Evolutionary conservation across 78 protist genomes (phyloP).

Genomic region (Planoprotostelium fungivorum): DNA sequence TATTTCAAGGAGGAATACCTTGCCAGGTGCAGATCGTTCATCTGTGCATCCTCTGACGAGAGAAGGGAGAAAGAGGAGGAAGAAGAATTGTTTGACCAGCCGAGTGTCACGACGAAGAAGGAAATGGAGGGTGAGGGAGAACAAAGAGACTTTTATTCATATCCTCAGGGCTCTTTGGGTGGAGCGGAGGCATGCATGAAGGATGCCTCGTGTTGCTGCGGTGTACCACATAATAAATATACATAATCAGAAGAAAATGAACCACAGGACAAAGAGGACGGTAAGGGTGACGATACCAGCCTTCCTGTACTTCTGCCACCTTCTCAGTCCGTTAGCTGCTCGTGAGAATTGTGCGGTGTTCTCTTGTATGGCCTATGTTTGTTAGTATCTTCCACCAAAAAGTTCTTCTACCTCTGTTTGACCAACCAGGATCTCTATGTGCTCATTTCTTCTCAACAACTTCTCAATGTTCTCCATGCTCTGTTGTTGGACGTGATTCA

Average conservation of each 20-base stretch:
- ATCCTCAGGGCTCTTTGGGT: not conserved
- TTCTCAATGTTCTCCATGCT: not conserved
- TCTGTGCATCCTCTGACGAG: no score
- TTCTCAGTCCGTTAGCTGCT: not conserved
- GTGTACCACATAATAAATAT: not conserved
- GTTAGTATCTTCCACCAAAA: not conserved
- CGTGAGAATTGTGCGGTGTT: not conserved
- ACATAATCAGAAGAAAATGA: not conserved
- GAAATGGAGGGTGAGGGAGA: not conserved
- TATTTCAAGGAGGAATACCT: not conserved
- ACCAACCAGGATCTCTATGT: not conserved
- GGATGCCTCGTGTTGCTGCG: not conserved
- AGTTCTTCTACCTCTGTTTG: not conserved
- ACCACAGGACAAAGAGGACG: not conserved
- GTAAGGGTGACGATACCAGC: not conserved
- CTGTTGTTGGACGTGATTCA: not conserved
- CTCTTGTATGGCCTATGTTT: not conserved
- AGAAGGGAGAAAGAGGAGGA: not conserved
- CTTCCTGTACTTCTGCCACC: not conserved
- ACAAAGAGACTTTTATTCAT: not conserved
- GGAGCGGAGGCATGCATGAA: not conserved
- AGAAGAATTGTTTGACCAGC: not conserved
- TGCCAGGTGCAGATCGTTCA: no score
- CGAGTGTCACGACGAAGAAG: not conserved
- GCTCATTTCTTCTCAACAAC: not conserved